Evolutionary conservation across 305 asterid genomes (phyloP), one percentile per base, ranked within the genome.

Genomic region (Caryopteris hybrid): DNA sequence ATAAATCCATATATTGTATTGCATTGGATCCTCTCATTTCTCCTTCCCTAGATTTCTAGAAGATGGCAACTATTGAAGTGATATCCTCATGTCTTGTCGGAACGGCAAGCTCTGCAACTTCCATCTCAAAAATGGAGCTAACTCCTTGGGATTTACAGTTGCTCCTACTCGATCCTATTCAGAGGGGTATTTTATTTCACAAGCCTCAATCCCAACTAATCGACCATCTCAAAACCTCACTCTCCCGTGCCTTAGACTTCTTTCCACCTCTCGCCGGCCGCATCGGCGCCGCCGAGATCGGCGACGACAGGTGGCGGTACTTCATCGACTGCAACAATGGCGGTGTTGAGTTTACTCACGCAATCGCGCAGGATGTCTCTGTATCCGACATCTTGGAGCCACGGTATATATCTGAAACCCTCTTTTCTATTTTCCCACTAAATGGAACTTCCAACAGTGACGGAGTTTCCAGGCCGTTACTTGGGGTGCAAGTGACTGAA

Each of bases 221-320:
- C 3, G 3, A 80, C 56, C 65, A 31, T 57, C 82, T 83, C 29
- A 78, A 73, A 46, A 20, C 60, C 38, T 70, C 85, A 36, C 82
- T 83, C 41, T 75, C 84, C 12, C 74, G 60, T 38, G 51, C 84
- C 0, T 76, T 83, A 2, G 55, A 63, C 66, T 73, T 61, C 74
- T 83, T 83, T 23, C 81, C 80, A 13, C 81, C 81, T 0, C 81
- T 80, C 7, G 77, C 75, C 1, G 85, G 85, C 55, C 83, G 85
- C 64, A 41, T 81, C 0, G 68, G 16, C 18, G 12, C 67, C 57
- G 4, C 9, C 6, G 8, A 29, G 8, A 59, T 36, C 64, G 64
- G 39, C 6, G 77, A 79, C 17, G 38, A 25, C 43, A 65, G 74
- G 0, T 3, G 12, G 0, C 42, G 46, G 6, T 77, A 46, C 68